Conservation (phyloP, 2,329 filamentous ascomycete species). For the Tolypocladium cylindrosporum region DNA sequence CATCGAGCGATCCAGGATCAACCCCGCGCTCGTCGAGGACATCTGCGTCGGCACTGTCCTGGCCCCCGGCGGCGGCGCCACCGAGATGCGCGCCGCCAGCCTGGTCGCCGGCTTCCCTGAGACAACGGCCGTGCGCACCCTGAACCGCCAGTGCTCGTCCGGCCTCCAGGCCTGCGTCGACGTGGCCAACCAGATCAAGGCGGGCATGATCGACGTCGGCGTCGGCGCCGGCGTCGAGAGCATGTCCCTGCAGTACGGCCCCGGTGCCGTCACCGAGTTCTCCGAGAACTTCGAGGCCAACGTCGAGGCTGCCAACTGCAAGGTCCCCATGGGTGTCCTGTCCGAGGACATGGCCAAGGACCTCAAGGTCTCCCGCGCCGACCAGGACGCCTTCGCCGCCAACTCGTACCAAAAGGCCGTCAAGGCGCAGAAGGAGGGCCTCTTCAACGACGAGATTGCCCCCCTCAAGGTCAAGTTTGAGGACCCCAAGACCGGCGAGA, state of each 20-base stretch:
- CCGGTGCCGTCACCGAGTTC: slow-evolving; percentile 83
- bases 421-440: slow-evolving; percentile 75
- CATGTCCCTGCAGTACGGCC: slow-evolving; percentile 90
- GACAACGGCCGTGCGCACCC: slow-evolving; percentile 68
- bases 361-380: slow-evolving; percentile 56
- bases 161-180: slow-evolving; percentile 90
- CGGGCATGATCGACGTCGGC: slow-evolving; percentile 91
- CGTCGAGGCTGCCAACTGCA: slow-evolving; percentile 84
- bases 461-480: slow-evolving; percentile 80
- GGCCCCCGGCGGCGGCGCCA: slow-evolving; percentile 85
- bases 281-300: slow-evolving; percentile 76
- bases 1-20: slow-evolving; percentile 76
- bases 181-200: slow-evolving; percentile 82
- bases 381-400: slow-evolving; percentile 93
- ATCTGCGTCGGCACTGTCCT: slow-evolving; percentile 87
- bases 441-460: slow-evolving; percentile 85
- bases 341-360: slow-evolving; percentile 94
- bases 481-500: slow-evolving; percentile 84
- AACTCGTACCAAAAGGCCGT: slow-evolving; percentile 82
- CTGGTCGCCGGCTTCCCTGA: slow-evolving; percentile 87
- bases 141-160: slow-evolving; percentile 92
- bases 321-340: slow-evolving; percentile 90
- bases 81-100: slow-evolving; percentile 89
- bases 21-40: slow-evolving; percentile 82
- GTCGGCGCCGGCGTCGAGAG: slow-evolving; percentile 93